Conservation (phyloP, 2,329 filamentous ascomycete species). For the Magnaporthales sp. region DNA sequence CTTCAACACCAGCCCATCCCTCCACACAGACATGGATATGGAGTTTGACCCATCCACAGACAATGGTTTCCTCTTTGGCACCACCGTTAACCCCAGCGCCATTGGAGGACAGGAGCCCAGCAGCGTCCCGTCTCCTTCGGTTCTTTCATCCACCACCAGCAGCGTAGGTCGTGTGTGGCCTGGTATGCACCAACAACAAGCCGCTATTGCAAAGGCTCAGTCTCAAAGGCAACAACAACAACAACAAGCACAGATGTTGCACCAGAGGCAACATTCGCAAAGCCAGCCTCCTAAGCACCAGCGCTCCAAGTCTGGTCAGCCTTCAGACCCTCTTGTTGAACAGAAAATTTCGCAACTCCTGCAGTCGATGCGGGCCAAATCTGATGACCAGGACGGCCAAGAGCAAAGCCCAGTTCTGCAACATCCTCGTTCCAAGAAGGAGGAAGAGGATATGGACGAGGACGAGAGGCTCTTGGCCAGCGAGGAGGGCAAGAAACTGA, state of each 20-base stretch:
- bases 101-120: conserved; percentile 55
- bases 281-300: conserved; percentile 30
- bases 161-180: conserved; percentile 69
- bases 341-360: conserved; percentile 91
- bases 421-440: conserved; percentile 66
- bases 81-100: conserved; percentile 61
- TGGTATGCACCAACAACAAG: conserved; percentile 89
- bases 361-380: conserved; percentile 80
- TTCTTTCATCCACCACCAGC: conserved; percentile 33
- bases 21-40: conserved; percentile 60
- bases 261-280: conserved; percentile 30
- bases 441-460: conserved; percentile 98
- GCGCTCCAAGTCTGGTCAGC: conserved; percentile 41
- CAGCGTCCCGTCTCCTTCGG: conserved; percentile 34
- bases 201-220: conserved; percentile 61
- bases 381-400: neutral
- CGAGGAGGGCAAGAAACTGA: conserved; percentile 98
- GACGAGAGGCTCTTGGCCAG: conserved; percentile 91
- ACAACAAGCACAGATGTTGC: conserved; percentile 44
- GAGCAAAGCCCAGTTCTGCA: neutral
- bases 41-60: conserved; percentile 51
- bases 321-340: conserved; percentile 66
- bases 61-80: conserved; percentile 57
- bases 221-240: conserved; percentile 61
- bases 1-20: conserved; percentile 60